Conservation (phyloP, 140 eudicot genomes). For the Flaveria floridana region DNA sequence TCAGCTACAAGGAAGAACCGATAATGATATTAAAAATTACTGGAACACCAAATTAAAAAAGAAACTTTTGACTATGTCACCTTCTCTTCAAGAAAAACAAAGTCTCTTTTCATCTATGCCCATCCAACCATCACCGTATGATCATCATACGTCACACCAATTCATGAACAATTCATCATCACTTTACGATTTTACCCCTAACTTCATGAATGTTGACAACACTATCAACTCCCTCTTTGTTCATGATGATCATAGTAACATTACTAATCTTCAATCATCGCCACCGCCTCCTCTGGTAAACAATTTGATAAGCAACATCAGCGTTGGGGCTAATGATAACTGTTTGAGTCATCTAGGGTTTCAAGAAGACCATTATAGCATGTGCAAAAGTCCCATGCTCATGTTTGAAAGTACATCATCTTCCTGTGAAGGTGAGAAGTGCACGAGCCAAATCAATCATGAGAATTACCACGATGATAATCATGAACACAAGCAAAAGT, state of each 20-base stretch:
- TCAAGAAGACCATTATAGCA: slow-evolving; percentile 19
- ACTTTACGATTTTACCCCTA: slow-evolving; percentile 23
- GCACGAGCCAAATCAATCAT: too few relatives aligned
- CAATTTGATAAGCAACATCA: slow-evolving; percentile 26
- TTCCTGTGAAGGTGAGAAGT: slow-evolving; percentile 43
- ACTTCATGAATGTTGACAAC: slow-evolving; percentile 33
- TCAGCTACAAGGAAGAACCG: slow-evolving; percentile 94
- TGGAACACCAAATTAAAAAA: slow-evolving; percentile 99
- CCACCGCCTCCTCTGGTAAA: neutral
- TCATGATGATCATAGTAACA: neutral
- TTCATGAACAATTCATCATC: slow-evolving; percentile 27
- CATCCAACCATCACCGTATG: slow-evolving; percentile 32
- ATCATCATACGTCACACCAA: slow-evolving; percentile 27
- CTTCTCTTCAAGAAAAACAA: slow-evolving; percentile 37
- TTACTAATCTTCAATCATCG: slow-evolving; percentile 3
- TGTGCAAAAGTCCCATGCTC: slow-evolving; percentile 37
- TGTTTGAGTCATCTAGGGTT: slow-evolving; percentile 6
- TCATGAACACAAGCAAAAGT: neutral
- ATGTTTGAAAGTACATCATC: slow-evolving; percentile 52
- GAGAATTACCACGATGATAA: slow-evolving; percentile 17
- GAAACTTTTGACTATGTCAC: slow-evolving; percentile 54
- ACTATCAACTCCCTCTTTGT: slow-evolving; percentile 15
- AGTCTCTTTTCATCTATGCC: slow-evolving; percentile 24
- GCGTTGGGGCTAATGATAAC: slow-evolving; percentile 24
- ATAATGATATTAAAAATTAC: slow-evolving; percentile 92